Percentiles rank a stretch among this genome's conserved stretches.
Conservation (phyloP, 2,329 filamentous ascomycete genomes). For the Botrytis tulipae region DNA sequence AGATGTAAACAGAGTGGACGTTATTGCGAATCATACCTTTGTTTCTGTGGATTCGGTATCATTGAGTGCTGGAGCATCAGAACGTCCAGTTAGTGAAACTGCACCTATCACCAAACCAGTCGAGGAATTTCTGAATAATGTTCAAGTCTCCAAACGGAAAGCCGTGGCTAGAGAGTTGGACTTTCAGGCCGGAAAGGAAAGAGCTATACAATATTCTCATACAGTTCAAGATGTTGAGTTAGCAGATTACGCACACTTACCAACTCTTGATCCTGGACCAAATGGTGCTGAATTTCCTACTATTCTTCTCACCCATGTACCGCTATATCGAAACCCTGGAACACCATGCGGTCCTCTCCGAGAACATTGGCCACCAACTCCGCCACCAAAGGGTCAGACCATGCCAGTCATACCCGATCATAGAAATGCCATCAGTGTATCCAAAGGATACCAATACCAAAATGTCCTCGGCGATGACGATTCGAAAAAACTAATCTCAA, state of each 20-base stretch:
- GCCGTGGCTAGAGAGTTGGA: slow-evolving; percentile 68
- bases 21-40: slow-evolving; percentile 93
- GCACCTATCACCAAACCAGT: slow-evolving; percentile 73
- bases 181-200: slow-evolving; percentile 57
- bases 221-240: slow-evolving; percentile 52
- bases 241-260: slow-evolving; percentile 41
- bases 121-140: slow-evolving; percentile 69
- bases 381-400: slow-evolving; percentile 57
- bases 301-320: slow-evolving; percentile 86
- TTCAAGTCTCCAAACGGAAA: slow-evolving; percentile 63
- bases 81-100: slow-evolving; percentile 42
- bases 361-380: slow-evolving; percentile 76
- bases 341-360: slow-evolving; percentile 85
- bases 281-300: slow-evolving; percentile 69
- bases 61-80: slow-evolving; percentile 67
- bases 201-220: slow-evolving; percentile 57
- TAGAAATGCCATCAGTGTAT: slow-evolving; percentile 74
- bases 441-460: slow-evolving; percentile 89
- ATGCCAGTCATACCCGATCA: slow-evolving; percentile 59
- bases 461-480: slow-evolving; percentile 81
- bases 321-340: slow-evolving; percentile 75
- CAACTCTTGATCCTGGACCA: slow-evolving; percentile 45
- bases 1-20: slow-evolving; percentile 83
- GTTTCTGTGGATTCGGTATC: slow-evolving; percentile 89
- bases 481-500: slow-evolving; percentile 71